These are phyloP conservation scores for Coemansia furcata DNA, from an alignment of 192 early-diverging fungal species.

Conservation along the genomic window DNA sequence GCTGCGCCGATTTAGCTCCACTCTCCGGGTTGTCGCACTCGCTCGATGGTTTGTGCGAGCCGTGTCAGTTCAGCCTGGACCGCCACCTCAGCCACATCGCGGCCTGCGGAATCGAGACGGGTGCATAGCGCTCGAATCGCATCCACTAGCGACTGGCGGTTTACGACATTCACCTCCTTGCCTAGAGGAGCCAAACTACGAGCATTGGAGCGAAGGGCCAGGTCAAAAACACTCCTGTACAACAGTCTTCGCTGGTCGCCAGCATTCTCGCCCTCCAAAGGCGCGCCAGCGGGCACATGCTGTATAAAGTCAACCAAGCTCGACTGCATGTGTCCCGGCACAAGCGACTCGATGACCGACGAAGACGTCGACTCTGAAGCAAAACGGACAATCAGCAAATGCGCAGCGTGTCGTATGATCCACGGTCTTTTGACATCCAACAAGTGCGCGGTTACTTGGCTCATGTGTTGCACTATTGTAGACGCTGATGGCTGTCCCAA, in stretches of 20 bases:
- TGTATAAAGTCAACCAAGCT: constrained; percentile 21
- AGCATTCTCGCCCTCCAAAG: neutral
- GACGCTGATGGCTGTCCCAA: neutral
- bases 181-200: neutral
- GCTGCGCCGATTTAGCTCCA: neutral
- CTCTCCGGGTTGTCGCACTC: neutral
- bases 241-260: neutral
- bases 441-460: constrained; percentile 11
- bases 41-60: constrained; percentile 11
- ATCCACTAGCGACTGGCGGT: neutral
- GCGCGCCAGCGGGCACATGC: constrained; percentile 8
- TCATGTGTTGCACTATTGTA: neutral
- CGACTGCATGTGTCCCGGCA: constrained; percentile 9
- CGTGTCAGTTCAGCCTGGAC: constrained; percentile 10
- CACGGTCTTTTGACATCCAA: constrained; percentile 3
- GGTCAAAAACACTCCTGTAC: neutral
- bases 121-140: neutral
- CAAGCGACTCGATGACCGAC: constrained; percentile 10
- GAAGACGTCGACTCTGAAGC: constrained; percentile 14
- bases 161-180: neutral
- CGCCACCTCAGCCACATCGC: neutral
- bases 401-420: constrained; percentile 24
- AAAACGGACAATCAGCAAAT: constrained; percentile 14
- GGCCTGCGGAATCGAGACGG: neutral
- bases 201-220: neutral